A percentile compares a stretch with the other conserved stretches of the same genome.
phyloP scores from a whole-genome alignment of 2,329 filamentous ascomycete genomes.

The Pseudogymnoascus sp. region DNA sequence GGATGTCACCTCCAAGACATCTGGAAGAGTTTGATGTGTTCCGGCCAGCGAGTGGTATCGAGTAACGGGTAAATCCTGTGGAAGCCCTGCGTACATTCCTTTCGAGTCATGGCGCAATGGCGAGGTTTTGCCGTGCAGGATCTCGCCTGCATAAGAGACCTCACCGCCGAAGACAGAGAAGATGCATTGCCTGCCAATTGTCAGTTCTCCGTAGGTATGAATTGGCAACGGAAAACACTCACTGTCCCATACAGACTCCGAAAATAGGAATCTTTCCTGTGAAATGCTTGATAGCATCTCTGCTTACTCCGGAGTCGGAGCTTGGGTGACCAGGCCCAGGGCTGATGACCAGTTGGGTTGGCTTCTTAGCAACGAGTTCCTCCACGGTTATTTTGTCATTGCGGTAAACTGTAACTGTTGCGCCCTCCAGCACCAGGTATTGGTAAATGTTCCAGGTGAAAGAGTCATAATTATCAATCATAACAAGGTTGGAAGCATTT shows the following conservation, averaged over 20 bases:
- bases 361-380: constrained; percentile 72
- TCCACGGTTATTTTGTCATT: constrained; percentile 88
- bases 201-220: constrained; percentile 10
- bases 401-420: constrained; percentile 77
- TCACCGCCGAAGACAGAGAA: constrained; percentile 87
- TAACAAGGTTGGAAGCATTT: constrained; percentile 79
- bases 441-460: constrained; percentile 99
- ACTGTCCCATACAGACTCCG: constrained; percentile 98
- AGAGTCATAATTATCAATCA: constrained; percentile 99
- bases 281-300: constrained; percentile 84
- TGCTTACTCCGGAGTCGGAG: constrained; percentile 87
- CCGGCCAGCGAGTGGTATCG: constrained; percentile 95
- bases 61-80: constrained; percentile 77
- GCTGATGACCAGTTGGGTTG: constrained; percentile 89
- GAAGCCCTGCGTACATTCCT: constrained; percentile 80
- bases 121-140: constrained; percentile 94
- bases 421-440: constrained; percentile 93
- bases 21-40: constrained; percentile 76
- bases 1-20: constrained; percentile 80
- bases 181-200: constrained; percentile 68
- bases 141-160: constrained; percentile 89
- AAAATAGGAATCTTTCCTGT: constrained; percentile 90
- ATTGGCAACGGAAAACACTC: constrained; percentile 30
- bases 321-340: constrained; percentile 89
- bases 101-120: constrained; percentile 80